Evolutionary conservation across 1,284 basidiomycete species (phyloP).

Genomic region (Vanrija pseudolonga): DNA sequence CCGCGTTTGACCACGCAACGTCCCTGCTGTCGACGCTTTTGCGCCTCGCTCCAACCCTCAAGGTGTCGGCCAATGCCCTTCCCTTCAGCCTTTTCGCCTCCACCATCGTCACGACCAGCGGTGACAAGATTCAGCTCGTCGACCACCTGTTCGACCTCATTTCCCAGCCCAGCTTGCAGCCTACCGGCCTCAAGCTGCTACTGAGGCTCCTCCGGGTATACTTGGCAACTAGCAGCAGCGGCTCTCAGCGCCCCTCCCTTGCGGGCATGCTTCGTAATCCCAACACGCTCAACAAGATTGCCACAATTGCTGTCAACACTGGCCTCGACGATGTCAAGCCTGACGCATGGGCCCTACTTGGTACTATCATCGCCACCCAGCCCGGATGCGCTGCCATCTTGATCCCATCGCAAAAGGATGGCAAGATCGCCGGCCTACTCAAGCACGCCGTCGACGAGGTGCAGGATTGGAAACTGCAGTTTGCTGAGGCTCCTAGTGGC

Average conservation of each 20-base stretch:
- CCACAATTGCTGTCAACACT: slow-evolving; percentile 18
- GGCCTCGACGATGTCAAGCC: slow-evolving; percentile 55
- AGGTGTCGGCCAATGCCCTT: slow-evolving; percentile 19
- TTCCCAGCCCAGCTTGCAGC: slow-evolving; percentile 19
- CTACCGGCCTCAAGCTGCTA: slow-evolving; percentile 18
- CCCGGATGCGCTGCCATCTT: slow-evolving; percentile 81
- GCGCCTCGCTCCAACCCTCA: slow-evolving; percentile 23
- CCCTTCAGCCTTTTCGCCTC: slow-evolving; percentile 28
- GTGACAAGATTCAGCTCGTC: slow-evolving; percentile 31
- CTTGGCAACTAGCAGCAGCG: slow-evolving; percentile 26
- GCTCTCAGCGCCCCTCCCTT: slow-evolving; percentile 29
- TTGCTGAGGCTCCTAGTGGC: slow-evolving; percentile 70
- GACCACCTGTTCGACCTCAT: slow-evolving; percentile 35
- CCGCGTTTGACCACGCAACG: slow-evolving; percentile 27
- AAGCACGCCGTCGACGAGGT: slow-evolving; percentile 59
- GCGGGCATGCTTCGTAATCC: slow-evolving; percentile 38
- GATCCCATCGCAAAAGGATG: slow-evolving; percentile 58
- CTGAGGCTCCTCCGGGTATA: slow-evolving; percentile 32
- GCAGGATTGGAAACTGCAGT: slow-evolving; percentile 61
- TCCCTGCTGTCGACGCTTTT: slow-evolving; percentile 29
- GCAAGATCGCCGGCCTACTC: slow-evolving; percentile 46
- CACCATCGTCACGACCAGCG: slow-evolving; percentile 14
- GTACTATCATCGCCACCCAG: slow-evolving; percentile 76
- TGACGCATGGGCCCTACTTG: slow-evolving; percentile 77
- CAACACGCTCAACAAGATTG: slow-evolving; percentile 23